Percentiles rank a stretch among this genome's conserved stretches.
Conservation (phyloP, 768 basidiomycete species). For the Tulasnella calospora region DNA sequence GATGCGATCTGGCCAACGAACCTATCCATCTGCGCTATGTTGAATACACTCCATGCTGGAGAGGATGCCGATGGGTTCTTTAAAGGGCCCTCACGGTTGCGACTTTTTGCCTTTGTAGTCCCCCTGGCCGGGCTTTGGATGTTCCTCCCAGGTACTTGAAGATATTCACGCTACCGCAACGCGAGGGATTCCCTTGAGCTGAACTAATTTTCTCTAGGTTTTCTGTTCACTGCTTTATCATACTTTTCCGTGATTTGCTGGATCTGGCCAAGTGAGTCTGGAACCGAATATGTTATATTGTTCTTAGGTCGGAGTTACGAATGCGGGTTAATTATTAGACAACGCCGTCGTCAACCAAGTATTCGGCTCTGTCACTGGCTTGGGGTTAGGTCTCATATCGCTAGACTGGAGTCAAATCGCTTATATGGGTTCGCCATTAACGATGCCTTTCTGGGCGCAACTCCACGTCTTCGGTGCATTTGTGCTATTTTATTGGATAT, state of each 20-base stretch:
- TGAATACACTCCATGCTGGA: constrained; percentile 96
- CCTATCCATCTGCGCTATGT: constrained; percentile 80
- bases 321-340: constrained; percentile 33
- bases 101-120: constrained; percentile 68
- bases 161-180: neutral
- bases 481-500: constrained; percentile 86
- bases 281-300: neutral
- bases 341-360: constrained; percentile 83
- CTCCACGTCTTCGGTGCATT: constrained; percentile 85
- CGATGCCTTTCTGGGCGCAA: constrained; percentile 96
- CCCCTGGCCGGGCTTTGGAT: constrained; percentile 71
- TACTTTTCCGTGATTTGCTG: constrained; percentile 90
- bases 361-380: constrained; percentile 75
- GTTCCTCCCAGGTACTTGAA: constrained; percentile 71
- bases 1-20: constrained; percentile 99
- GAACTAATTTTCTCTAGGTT: constrained; percentile 49
- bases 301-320: neutral
- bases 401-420: constrained; percentile 86
- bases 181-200: neutral
- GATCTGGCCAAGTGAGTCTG: constrained; percentile 47
- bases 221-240: constrained; percentile 81
- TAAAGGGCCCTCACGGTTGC: constrained; percentile 63
- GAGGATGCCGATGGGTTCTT: constrained; percentile 50
- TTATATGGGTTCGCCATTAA: constrained; percentile 65
- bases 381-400: constrained; percentile 85